Conservation (phyloP, 306 rosid species). For the Trifolium pratense region DNA sequence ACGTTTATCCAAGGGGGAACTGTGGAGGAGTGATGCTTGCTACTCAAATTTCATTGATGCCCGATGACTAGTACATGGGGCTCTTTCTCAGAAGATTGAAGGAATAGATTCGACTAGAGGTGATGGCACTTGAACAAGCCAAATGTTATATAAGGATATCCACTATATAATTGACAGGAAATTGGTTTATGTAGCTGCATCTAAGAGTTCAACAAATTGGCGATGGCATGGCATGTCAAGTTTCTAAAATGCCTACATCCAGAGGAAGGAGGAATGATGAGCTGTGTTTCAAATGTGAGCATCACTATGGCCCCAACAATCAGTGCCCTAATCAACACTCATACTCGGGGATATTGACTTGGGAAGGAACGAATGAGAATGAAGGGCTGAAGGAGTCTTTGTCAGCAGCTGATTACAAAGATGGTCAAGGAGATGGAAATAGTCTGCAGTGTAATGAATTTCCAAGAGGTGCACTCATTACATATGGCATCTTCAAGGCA, state of each 20-base stretch:
- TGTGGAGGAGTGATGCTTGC: not conserved
- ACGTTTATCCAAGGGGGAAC: not conserved
- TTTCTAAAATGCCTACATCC: not conserved
- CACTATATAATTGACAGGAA: not conserved
- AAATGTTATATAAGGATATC: not conserved
- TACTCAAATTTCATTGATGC: not conserved
- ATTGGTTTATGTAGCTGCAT: not conserved
- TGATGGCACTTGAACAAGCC: not conserved
- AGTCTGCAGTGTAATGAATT: not conserved
- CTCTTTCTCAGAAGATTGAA: not conserved
- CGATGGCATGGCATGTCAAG: not conserved
- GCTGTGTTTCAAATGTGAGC: conserved; percentile 10
- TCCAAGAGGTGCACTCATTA: conserved; percentile 10
- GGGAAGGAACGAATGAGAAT: not conserved
- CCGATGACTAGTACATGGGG: not conserved
- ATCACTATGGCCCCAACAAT: not conserved
- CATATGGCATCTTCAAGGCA: not conserved
- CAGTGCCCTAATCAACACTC: not conserved
- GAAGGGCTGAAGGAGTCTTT: not conserved
- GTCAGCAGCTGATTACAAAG: not conserved
- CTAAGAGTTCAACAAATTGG: conserved; percentile 6
- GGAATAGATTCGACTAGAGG: not conserved
- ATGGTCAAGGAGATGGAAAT: not conserved
- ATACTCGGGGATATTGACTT: not conserved
- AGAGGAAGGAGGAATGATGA: not conserved